These are phyloP conservation scores for Hymenoscyphus repandus DNA, from an alignment of 2,329 filamentous ascomycete species.

Conservation along the genomic window DNA sequence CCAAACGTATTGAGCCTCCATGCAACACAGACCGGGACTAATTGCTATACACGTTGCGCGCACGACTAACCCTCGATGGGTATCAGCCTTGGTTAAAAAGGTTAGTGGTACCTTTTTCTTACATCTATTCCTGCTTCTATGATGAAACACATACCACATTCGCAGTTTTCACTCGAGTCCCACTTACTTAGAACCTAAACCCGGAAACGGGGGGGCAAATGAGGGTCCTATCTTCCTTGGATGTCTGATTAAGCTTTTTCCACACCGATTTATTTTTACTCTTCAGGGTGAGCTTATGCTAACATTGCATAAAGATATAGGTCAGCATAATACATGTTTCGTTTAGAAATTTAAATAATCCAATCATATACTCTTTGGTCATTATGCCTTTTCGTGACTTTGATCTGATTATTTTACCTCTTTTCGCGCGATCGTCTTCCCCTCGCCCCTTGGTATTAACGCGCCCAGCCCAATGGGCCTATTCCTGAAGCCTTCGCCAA, in stretches of 20 bases:
- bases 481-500: too few species aligned
- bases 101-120: conserved; percentile 15
- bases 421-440: too few species aligned
- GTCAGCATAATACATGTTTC: too few species aligned
- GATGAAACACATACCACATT: conserved; percentile 76
- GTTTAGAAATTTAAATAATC: too few species aligned
- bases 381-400: too few species aligned
- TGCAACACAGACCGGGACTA: background rate
- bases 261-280: background rate
- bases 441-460: too few species aligned
- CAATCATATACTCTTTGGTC: too few species aligned
- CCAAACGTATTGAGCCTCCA: too few species aligned
- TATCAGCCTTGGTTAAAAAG: conserved; percentile 2
- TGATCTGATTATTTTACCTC: too few species aligned
- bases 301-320: too few species aligned
- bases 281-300: too few species aligned
- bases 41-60: background rate
- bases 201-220: conserved; percentile 47
- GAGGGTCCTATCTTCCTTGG: conserved; percentile 68
- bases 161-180: conserved; percentile 85
- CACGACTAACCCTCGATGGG: background rate
- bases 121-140: conserved; percentile 36
- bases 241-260: conserved; percentile 54
- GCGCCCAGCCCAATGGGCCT: too few species aligned
- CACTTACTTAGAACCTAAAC: conserved; percentile 52